Evolutionary conservation across 441 rosid species (phyloP).

Genomic region (Adansonia grandidieri): DNA sequence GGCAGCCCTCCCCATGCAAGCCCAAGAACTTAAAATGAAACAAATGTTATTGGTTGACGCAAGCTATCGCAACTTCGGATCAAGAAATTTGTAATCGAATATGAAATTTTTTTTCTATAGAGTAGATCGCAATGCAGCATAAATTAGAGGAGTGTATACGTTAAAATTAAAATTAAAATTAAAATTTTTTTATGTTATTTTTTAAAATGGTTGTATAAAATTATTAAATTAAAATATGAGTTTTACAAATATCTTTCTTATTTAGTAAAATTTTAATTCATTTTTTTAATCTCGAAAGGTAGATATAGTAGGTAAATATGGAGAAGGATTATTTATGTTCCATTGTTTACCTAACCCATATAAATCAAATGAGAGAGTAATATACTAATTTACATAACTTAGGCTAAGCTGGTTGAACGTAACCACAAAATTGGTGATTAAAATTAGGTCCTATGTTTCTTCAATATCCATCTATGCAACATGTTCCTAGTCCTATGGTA

Average conservation of each 20-base stretch:
- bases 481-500: neutral
- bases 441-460: too few species aligned
- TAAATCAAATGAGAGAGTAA: neutral
- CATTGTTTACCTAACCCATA: neutral
- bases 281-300: neutral
- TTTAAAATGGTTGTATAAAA: too few species aligned
- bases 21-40: slow-evolving; percentile 26
- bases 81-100: neutral
- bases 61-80: neutral
- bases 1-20: neutral
- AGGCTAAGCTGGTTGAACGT: neutral
- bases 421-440: neutral
- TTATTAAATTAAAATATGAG: too few species aligned
- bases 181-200: too few species aligned
- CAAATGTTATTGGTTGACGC: slow-evolving; percentile 22
- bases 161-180: too few species aligned
- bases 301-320: neutral
- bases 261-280: neutral
- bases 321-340: neutral
- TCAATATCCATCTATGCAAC: neutral
- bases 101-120: neutral
- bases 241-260: neutral
- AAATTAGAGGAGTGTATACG: too few species aligned
- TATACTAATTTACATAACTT: neutral
- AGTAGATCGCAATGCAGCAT: too few species aligned